phyloP scores from a whole-genome alignment of 139 green algal species.

The Haematococcus sp. region DNA sequence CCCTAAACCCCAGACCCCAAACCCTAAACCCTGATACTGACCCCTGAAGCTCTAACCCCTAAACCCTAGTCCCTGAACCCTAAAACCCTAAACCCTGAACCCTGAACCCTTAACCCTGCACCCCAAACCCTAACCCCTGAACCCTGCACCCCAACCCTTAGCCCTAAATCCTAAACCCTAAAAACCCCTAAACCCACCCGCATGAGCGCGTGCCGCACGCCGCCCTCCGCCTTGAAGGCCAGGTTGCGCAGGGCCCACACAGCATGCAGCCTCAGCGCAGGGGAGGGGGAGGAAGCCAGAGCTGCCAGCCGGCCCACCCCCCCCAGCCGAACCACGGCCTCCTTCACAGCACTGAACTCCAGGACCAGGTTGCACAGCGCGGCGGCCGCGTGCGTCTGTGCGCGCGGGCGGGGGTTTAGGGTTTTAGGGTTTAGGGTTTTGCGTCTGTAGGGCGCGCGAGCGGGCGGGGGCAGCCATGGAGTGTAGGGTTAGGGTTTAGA shows the following conservation, averaged over 20 bases:
- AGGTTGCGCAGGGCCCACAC: conserved; percentile 79
- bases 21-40: too few species aligned
- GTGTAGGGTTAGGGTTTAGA: too few species aligned
- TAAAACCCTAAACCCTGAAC: too few species aligned
- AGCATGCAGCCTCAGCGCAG: conserved; percentile 57
- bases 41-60: background rate
- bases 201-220: conserved; percentile 38
- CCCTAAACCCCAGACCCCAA: too few species aligned
- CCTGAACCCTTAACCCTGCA: too few species aligned
- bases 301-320: conserved; percentile 21
- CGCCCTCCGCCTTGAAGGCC: conserved; percentile 33
- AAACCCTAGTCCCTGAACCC: background rate
- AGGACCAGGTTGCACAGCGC: conserved; percentile 85
- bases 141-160: too few species aligned
- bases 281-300: conserved; percentile 15
- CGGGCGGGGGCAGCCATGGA: too few species aligned
- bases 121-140: too few species aligned
- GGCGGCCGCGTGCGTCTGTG: conserved; percentile 52
- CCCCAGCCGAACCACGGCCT: conserved; percentile 48
- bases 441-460: too few species aligned
- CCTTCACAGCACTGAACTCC: conserved; percentile 71
- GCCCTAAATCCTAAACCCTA: too few species aligned
- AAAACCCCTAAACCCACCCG: conserved; percentile 9
- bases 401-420: background rate
- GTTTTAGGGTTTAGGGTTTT: background rate